These are phyloP conservation scores for Mucuna pruriens DNA, from an alignment of 306 rosid species.

Conservation along the genomic window DNA sequence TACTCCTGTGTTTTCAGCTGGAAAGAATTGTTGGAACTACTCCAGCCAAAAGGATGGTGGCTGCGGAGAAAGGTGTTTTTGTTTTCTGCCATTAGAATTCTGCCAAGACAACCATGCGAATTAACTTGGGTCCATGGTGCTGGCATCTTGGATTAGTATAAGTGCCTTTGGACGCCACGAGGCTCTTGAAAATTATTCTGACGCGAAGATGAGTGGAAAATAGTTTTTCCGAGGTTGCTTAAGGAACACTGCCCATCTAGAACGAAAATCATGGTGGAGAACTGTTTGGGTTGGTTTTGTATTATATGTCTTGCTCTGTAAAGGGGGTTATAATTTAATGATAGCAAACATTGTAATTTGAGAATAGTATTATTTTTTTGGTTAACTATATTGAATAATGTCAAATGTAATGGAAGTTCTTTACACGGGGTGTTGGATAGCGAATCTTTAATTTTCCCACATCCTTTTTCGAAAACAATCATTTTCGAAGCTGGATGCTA, in stretches of 20 bases:
- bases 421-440: too few species aligned
- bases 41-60: conserved; percentile 44
- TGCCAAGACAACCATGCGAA: neutral
- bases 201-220: neutral
- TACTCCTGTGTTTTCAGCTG: conserved; percentile 28
- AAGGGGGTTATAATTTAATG: neutral
- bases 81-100: conserved; percentile 46
- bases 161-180: neutral
- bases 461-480: too few species aligned
- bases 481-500: too few species aligned
- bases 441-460: too few species aligned
- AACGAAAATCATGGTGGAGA: neutral
- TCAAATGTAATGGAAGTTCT: too few species aligned
- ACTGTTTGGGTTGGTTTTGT: neutral
- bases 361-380: neutral
- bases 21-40: conserved; percentile 56
- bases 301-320: too few species aligned
- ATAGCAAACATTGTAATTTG: neutral
- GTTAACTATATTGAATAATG: neutral
- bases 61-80: conserved; percentile 53
- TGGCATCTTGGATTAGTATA: conserved; percentile 6
- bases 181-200: conserved; percentile 2
- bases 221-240: neutral
- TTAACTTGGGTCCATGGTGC: neutral
- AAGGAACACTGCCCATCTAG: neutral